A percentile compares a stretch with the other conserved stretches of the same genome.
These are phyloP conservation scores for Colletotrichum sp. DNA, from an alignment of 2,329 filamentous ascomycete genomes.

Conservation along the genomic window DNA sequence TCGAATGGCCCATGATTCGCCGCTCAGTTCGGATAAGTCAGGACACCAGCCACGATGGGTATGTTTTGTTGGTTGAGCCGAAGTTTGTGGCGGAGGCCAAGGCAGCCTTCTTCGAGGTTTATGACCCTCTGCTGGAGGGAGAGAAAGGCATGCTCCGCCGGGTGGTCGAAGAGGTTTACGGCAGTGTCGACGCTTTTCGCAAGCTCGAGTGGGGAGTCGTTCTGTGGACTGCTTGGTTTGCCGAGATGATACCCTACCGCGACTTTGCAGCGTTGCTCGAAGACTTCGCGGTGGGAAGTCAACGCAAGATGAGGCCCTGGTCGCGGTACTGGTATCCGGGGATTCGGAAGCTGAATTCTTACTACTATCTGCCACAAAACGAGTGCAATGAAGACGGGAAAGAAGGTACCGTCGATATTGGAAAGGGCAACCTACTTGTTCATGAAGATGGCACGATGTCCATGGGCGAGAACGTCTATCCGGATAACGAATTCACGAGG, in stretches of 20 bases:
- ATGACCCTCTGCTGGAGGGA: neutral
- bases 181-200: neutral
- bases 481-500: neutral
- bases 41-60: neutral
- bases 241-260: neutral
- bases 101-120: neutral
- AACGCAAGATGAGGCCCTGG: neutral
- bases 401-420: neutral
- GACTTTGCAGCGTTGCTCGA: neutral
- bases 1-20: neutral
- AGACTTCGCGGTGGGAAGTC: neutral
- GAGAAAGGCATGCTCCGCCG: neutral
- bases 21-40: neutral
- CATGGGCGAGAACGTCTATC: neutral
- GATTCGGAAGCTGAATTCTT: neutral
- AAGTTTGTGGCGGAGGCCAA: neutral
- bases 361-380: neutral
- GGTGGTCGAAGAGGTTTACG: neutral
- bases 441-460: neutral
- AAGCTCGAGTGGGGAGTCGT: neutral
- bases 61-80: neutral
- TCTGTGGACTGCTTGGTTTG: neutral
- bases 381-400: neutral
- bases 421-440: neutral
- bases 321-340: neutral